phyloP scores from a whole-genome alignment of 768 basidiomycete genomes.

The Rhizopogon sp. region DNA sequence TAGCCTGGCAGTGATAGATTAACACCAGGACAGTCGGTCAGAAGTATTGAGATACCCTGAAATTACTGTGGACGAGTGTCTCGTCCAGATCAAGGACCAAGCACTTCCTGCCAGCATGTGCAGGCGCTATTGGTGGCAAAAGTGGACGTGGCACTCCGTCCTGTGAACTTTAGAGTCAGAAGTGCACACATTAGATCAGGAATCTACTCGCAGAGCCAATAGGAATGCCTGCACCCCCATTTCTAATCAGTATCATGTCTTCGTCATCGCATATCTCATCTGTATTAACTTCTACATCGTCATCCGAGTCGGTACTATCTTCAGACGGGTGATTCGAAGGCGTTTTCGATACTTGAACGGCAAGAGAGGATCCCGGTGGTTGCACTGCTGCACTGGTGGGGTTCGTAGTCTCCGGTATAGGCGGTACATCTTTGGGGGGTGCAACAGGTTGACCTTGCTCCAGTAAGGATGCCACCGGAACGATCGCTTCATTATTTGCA shows the following conservation, averaged over 20 bases:
- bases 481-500: background rate
- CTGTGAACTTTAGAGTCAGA: slow-evolving; percentile 28
- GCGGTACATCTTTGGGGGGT: slow-evolving; percentile 35
- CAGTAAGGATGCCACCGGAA: slow-evolving; percentile 13
- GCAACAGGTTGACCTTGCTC: slow-evolving; percentile 35
- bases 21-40: background rate
- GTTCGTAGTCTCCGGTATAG: slow-evolving; percentile 71
- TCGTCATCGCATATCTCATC: slow-evolving; percentile 48
- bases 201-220: slow-evolving; percentile 65
- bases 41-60: slow-evolving; percentile 59
- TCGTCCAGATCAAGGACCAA: slow-evolving; percentile 91
- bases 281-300: slow-evolving; percentile 40
- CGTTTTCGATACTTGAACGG: background rate
- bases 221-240: slow-evolving; percentile 87
- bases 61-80: slow-evolving; percentile 88
- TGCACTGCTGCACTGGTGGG: slow-evolving; percentile 83
- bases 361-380: slow-evolving; percentile 64
- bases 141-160: slow-evolving; percentile 80
- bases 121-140: slow-evolving; percentile 66
- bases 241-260: slow-evolving; percentile 75
- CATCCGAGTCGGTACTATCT: slow-evolving; percentile 40
- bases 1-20: slow-evolving; percentile 49
- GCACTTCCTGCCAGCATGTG: slow-evolving; percentile 81
- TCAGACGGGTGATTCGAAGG: slow-evolving; percentile 9
- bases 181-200: background rate